These are phyloP conservation scores for Scheffersomyces lignosus DNA, from an alignment of 805 yeast genomes.

Conservation along the genomic window DNA sequence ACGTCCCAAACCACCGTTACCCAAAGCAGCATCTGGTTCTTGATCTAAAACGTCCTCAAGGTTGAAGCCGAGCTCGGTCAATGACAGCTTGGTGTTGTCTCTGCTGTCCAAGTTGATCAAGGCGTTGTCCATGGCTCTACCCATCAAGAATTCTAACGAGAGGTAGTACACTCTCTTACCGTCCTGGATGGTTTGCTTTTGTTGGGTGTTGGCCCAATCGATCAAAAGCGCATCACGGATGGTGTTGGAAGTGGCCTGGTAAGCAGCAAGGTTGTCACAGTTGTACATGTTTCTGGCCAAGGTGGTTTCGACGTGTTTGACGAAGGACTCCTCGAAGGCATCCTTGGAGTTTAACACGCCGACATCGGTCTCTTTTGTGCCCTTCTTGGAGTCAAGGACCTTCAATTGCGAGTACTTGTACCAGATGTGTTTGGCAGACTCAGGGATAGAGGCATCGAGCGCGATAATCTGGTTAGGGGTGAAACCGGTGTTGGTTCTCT, in stretches of 20 bases:
- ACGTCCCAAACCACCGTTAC: conserved; percentile 94
- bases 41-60: conserved; percentile 81
- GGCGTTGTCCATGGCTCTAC: conserved; percentile 93
- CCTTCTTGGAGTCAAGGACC: conserved; percentile 16
- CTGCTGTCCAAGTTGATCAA: conserved; percentile 76
- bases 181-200: conserved; percentile 77
- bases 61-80: conserved; percentile 77
- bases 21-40: conserved; percentile 93
- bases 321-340: conserved; percentile 66
- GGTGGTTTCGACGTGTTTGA: conserved; percentile 86
- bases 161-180: conserved; percentile 85
- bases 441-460: conserved; percentile 79
- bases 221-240: conserved; percentile 77
- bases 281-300: conserved; percentile 90
- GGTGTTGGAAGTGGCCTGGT: conserved; percentile 81
- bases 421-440: conserved; percentile 77
- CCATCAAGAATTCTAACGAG: conserved; percentile 89
- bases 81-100: conserved; percentile 46
- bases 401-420: conserved; percentile 57
- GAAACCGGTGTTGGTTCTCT: conserved; percentile 85
- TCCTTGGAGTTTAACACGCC: conserved; percentile 38
- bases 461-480: conserved; percentile 86
- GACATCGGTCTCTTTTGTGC: conserved; percentile 27
- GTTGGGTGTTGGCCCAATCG: conserved; percentile 94
- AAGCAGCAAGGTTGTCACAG: conserved; percentile 90